Conservation (phyloP, 257 asterid genomes). For the Solanum chmielewskii region DNA sequence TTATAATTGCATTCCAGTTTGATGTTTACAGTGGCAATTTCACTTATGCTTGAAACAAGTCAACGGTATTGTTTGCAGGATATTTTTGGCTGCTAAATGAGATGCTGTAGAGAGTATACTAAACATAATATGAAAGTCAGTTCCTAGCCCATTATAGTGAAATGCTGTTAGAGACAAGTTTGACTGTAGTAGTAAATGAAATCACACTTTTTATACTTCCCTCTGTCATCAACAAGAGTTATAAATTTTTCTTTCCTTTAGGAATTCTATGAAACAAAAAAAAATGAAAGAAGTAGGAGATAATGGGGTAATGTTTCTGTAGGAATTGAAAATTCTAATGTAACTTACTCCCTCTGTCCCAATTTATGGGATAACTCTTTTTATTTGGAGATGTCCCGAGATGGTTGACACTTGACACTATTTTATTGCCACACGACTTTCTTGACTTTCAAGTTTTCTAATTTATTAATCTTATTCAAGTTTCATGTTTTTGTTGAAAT, state of each 20-base stretch:
- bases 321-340: background rate
- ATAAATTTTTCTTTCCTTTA: background rate
- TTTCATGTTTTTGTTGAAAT: background rate
- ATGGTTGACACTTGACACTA: background rate
- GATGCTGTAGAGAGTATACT: background rate
- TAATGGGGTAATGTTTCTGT: background rate
- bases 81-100: background rate
- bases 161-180: background rate
- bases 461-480: background rate
- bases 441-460: background rate
- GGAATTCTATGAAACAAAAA: background rate
- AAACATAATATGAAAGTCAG: background rate
- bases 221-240: background rate
- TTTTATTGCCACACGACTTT: background rate
- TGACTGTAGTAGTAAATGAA: background rate
- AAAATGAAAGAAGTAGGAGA: background rate
- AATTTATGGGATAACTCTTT: background rate
- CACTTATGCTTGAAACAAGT: background rate
- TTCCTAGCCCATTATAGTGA: background rate
- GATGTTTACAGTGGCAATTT: background rate
- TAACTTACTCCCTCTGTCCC: background rate
- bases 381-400: background rate
- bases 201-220: background rate
- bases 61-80: background rate
- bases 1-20: background rate